Base-by-base conservation (phyloP, 169 alveolate species). In the Plasmodium chabaudi region DNA sequence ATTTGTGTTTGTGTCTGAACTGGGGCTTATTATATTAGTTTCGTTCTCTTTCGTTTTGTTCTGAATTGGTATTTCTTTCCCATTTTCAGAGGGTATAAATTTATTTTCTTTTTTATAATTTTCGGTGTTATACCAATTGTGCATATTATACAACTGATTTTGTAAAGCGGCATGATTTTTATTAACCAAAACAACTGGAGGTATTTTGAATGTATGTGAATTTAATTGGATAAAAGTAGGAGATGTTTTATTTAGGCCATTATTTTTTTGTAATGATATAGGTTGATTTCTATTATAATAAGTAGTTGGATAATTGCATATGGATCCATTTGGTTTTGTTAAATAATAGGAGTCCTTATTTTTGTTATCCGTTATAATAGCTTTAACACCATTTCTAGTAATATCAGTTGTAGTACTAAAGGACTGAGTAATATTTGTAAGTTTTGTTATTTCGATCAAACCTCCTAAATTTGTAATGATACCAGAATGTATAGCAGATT, bases 401-500 rank as follows among this genome's bases (percentile, higher is more conserved):
- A 82, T 53, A 7, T n/a, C 59, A 9, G 19, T 44, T 21, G 90
- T 82, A 59, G 55, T 82, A 46, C 53, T 65, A 23, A 67, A 82
- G 10, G 69, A 57, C 13, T 82, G 90, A 4, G 90, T 82, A 53
- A 82, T 82, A 53, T 82, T 47, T 53, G 55, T n/a, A 39, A 82
- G 59, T 57, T 82, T 82, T 56, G 67, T 67, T 65, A 82, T 82
- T 42, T 65, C 86, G 15, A 82, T 57, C 9, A 82, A 73, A 6
- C 94, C 94, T 13, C 90, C 87, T 17, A 84, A 77, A 34, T 77
- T 79, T 44, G 88, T 88, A 49, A 92, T 88, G 17, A 92, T 70
- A 17, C 94, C 94, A 47, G 94, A 89, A 67, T 92, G 94, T 25
- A 92, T 88, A 27, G 94, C 93, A 34, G 94, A 92, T 89, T 92